Evolutionary conservation across 768 basidiomycete species (phyloP), one percentile per base, ranked within the genome.

Genomic region (Podaxis carcinomalis): DNA sequence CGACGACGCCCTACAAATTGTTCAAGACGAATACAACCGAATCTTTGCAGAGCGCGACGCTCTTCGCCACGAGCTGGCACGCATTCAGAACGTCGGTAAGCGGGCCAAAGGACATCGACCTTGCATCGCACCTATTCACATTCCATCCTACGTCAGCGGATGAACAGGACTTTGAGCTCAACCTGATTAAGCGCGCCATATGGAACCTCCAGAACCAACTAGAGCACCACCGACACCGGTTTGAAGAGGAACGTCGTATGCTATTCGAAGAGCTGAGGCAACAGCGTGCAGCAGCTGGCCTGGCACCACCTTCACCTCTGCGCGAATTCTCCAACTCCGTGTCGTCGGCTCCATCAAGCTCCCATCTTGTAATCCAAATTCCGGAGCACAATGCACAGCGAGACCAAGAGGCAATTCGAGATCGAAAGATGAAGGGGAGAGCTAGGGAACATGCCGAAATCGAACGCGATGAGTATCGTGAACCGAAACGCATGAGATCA

Each of bases 381-480:
- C 21, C 42, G 25, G 37, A 51, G 13, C 5, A 53, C 14, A 37
- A 1, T 19, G n/a, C 51, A 16, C 47, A 28, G 21, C 57, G 57
- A 47, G 28, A 49, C 9, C 56, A 14, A 27, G 36, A 39, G n/a
- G 51, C 11, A 5, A 14, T 16, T 36, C 60, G 70, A 21, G 73
- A 73, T 62, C 56, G 61, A 44, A 70, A 71, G 25, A 66, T 63
- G 55, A 64, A 68, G 5, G 68, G 72, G 39, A 57, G 71, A 23
- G 74, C 71, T 28, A 66, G 74, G 25, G 80, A 81, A n/a, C 73
- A 79, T 13, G 72, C 78, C 4, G 62, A 64, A 4, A 76, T 77
- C 60, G 78, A 80, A 62, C 75, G 86, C 44, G 87, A 89, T 62
- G 74, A 82, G 14, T 88, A 88, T 70, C 78, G 87, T 13, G 52